These are phyloP conservation scores for Gentiana straminea DNA, from an alignment of 257 asterid genomes.

Conservation along the genomic window DNA sequence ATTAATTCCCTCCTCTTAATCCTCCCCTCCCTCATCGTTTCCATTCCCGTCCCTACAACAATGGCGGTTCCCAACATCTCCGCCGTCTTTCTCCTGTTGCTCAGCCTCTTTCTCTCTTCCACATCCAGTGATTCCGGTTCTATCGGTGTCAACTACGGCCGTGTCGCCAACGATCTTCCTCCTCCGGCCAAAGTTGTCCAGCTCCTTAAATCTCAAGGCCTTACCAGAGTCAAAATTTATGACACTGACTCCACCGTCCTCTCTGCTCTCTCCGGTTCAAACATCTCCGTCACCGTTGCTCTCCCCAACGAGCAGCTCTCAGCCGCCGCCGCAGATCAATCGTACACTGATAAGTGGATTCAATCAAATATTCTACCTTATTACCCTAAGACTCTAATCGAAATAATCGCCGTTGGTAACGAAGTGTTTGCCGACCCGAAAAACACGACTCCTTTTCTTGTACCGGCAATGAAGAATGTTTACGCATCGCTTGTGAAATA, in stretches of 20 bases:
- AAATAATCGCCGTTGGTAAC: slow-evolving; percentile 74
- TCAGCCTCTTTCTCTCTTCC: slow-evolving; percentile 3
- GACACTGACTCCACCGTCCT: slow-evolving; percentile 69
- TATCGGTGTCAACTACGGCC: slow-evolving; percentile 78
- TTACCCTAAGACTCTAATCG: slow-evolving; percentile 47
- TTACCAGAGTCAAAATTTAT: slow-evolving; percentile 48
- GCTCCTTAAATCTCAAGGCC: slow-evolving; percentile 54
- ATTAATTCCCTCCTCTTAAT: background rate
- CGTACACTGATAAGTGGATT: slow-evolving; percentile 69
- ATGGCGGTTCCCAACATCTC: slow-evolving; percentile 7
- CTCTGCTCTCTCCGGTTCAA: slow-evolving; percentile 56
- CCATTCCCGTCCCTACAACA: slow-evolving; percentile 3
- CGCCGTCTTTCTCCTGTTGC: slow-evolving; percentile 16
- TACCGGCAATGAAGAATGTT: slow-evolving; percentile 78
- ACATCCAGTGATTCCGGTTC: slow-evolving; percentile 28
- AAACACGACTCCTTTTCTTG: slow-evolving; percentile 49
- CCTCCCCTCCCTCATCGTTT: background rate
- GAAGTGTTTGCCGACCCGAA: slow-evolving; percentile 64
- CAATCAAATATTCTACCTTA: slow-evolving; percentile 46
- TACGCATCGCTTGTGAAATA: slow-evolving; percentile 42
- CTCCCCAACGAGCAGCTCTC: slow-evolving; percentile 74
- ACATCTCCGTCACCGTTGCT: slow-evolving; percentile 55
- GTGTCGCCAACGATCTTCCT: slow-evolving; percentile 72
- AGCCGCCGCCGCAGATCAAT: slow-evolving; percentile 45
- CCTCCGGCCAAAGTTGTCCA: slow-evolving; percentile 54